Conservation (phyloP, 2,329 filamentous ascomycete species). For the Aotearoamyces nothofagi region DNA sequence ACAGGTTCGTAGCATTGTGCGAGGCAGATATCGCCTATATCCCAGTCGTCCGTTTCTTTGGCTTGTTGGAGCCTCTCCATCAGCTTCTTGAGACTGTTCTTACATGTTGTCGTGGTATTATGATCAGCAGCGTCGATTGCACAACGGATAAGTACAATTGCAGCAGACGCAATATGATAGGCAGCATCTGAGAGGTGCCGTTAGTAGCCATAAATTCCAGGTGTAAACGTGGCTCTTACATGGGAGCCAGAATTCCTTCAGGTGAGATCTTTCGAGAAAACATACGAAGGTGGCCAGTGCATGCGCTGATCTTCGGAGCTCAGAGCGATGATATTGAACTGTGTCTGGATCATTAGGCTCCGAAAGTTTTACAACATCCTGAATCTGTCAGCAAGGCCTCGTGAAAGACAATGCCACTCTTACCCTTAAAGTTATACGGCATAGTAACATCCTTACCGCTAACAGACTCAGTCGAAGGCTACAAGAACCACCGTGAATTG, state of each 20-base stretch:
- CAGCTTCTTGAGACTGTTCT: constrained; percentile 3
- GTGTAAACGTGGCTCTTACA: constrained; percentile 9
- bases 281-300: constrained; percentile 13
- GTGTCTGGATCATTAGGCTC: no score
- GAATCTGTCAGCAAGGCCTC: no score
- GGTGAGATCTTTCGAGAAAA: no score
- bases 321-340: constrained; percentile 9
- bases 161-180: constrained; percentile 16
- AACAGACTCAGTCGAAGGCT: constrained; percentile 7
- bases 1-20: no score
- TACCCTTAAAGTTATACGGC: constrained; percentile 9
- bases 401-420: no score
- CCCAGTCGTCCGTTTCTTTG: constrained; percentile 14
- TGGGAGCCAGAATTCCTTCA: constrained; percentile 17
- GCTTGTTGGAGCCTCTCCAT: constrained; percentile 6
- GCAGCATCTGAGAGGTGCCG: no score
- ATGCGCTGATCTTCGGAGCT: constrained; percentile 13
- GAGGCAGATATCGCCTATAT: constrained; percentile 11
- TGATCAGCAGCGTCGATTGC: constrained; percentile 9
- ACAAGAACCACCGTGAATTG: constrained; percentile 6
- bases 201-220: no score
- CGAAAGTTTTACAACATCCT: no score
- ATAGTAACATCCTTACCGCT: constrained; percentile 9
- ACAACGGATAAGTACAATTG: constrained; percentile 9
- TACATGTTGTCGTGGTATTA: constrained; percentile 4